Base-by-base conservation (phyloP, 202 grass and related monocot genomes). In the Dendrocalamus latiflorus region DNA sequence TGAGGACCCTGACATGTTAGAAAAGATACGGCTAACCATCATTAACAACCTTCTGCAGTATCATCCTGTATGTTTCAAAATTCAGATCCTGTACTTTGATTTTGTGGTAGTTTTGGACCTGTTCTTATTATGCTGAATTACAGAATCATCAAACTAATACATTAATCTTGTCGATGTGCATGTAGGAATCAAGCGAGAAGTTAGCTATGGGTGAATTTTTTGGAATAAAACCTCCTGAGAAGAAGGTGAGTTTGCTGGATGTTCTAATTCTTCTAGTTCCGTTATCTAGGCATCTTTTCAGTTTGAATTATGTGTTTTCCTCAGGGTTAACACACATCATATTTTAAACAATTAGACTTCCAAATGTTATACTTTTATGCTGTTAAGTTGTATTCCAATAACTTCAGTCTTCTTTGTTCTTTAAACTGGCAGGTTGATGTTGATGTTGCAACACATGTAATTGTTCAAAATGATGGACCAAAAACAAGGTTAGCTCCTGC, bases 1-100 rank as follows among this genome's bases (percentile, higher is more conserved):
- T 77, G 95, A 95, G 83, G 89, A 98, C 83, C 95, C 95, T 61
- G 87, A 84, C 87, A 95, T 93, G 89, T 75, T 98, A 71, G 95
- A 98, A 82, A 90, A 85, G 85, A 95, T 98, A 83, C 87, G 95
- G 5, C 85, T 98, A 68, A 93, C 95, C 44, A 86, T 98, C 78
- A 98, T 98, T 84, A 95, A 93, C 91, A 98, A 98, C 70, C 95
- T 98, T 83, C 93, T 98, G 59, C 76, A 93, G 80, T 98, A 93
- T 68, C 95, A 98, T 87, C 93, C 95, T 63, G 95, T 98, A 93
- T 68, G 89, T 93, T 86, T 70, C 72, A 72, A 42, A 57, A 8
- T 50, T 84, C 64, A 63, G 43, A 37, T 81, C 41, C 12, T 69
- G 55, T 55, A 61, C 39, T 73, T 83, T 60, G 55, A 18, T 63